Conservation (phyloP, 352 stramenopile species). For the Globisporangium ultimum region DNA sequence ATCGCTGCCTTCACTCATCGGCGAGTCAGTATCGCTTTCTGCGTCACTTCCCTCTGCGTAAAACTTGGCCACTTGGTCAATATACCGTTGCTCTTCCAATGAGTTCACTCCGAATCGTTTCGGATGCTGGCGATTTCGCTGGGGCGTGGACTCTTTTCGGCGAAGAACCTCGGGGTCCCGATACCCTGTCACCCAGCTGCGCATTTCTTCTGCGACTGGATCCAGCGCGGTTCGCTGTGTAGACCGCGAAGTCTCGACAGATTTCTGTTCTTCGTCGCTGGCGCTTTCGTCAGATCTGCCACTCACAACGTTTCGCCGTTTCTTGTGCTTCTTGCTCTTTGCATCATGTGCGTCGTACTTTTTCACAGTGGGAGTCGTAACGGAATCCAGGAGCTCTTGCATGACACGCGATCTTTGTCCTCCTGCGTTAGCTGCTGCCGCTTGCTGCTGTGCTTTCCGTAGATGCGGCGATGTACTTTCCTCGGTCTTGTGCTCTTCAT, state of each 20-base stretch:
- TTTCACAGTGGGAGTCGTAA: slow-evolving; percentile 1
- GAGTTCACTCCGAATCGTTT: slow-evolving; percentile 35
- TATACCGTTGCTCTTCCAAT: slow-evolving; percentile 36
- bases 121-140: slow-evolving; percentile 33
- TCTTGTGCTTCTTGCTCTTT: slow-evolving; percentile 7
- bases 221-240: slow-evolving; percentile 11
- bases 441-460: slow-evolving; percentile 11
- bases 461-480: slow-evolving; percentile 42
- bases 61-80: slow-evolving; percentile 31
- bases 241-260: background rate
- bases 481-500: slow-evolving; percentile 50
- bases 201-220: slow-evolving; percentile 39
- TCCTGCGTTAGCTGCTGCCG: background rate
- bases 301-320: slow-evolving; percentile 1
- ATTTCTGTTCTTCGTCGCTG: background rate
- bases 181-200: slow-evolving; percentile 51
- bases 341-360: background rate
- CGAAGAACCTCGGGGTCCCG: slow-evolving; percentile 52
- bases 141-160: slow-evolving; percentile 47
- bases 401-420: background rate
- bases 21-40: slow-evolving; percentile 22
- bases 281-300: slow-evolving; percentile 5
- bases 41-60: slow-evolving; percentile 36
- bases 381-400: slow-evolving; percentile 5
- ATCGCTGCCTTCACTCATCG: slow-evolving; percentile 28